Conservation (phyloP, 371 early-diverging fungal genomes). For the Mucor piriformis region DNA sequence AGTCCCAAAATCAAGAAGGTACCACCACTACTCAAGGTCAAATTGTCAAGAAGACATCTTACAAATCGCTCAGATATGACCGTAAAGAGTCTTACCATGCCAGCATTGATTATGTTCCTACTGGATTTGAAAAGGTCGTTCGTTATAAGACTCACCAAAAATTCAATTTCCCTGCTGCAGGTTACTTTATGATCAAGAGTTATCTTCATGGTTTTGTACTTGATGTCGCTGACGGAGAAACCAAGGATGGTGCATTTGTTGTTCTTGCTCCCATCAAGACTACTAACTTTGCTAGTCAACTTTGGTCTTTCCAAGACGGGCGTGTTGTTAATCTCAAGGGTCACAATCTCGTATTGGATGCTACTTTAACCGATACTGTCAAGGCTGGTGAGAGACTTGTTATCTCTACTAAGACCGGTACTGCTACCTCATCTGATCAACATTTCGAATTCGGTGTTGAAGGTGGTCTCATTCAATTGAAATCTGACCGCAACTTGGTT, state of each 20-base stretch:
- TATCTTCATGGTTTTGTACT: slow-evolving; percentile 44
- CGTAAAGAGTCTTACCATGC: slow-evolving; percentile 28
- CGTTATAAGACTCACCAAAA: slow-evolving; percentile 36
- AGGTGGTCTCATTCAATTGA: slow-evolving; percentile 33
- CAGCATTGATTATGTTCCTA: slow-evolving; percentile 33
- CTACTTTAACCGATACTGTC: slow-evolving; percentile 24
- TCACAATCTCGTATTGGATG: slow-evolving; percentile 39
- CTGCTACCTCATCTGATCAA: slow-evolving; percentile 29
- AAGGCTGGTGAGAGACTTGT: slow-evolving; percentile 38
- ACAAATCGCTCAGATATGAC: slow-evolving; percentile 13
- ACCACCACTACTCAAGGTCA: not conserved
- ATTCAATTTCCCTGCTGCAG: slow-evolving; percentile 31
- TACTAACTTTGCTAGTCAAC: slow-evolving; percentile 49
- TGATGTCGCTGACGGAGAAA: slow-evolving; percentile 33
- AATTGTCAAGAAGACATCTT: slow-evolving; percentile 17
- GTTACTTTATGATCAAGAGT: slow-evolving; percentile 52
- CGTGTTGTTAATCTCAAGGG: slow-evolving; percentile 52
- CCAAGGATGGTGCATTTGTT: slow-evolving; percentile 30
- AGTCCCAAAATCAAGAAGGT: not conserved
- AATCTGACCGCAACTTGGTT: slow-evolving; percentile 33
- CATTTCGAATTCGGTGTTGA: slow-evolving; percentile 39
- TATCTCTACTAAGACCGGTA: slow-evolving; percentile 22
- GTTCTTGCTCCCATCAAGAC: slow-evolving; percentile 36
- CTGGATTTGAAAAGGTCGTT: slow-evolving; percentile 43
- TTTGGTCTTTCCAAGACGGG: slow-evolving; percentile 58